Evolutionary conservation across 192 early-diverging fungal genomes (phyloP), one percentile per base, ranked within the genome.

Genomic region (Pilobolus umbonatus): DNA sequence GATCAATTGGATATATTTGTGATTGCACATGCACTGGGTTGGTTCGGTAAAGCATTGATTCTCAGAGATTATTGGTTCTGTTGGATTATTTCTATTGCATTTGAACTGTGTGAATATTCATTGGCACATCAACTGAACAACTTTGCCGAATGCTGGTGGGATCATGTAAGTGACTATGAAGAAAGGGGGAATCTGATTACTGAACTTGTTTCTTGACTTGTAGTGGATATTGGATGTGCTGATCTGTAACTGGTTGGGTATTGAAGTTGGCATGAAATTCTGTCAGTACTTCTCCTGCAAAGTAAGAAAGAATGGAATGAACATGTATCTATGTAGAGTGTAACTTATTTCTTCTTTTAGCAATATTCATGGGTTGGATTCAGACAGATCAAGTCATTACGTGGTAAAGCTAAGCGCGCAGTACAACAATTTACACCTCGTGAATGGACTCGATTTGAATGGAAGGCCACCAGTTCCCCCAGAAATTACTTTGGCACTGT

Each of bases 141-240:
- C 73, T 98, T 98, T 78, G 88, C 90, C 54, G 95, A 98, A 79
- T 98, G 95, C 69, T 98, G 94, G 94, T 98, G 94, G 94, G 93
- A 98, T 79, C 93, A 98, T 72, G 87, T 88, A 79, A 62, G 84
- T 69, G 28, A 29, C 17, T 8, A 28, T 19, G 52, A 12, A 15
- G 17, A 6, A 50, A 10, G 12, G 22, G 5, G 55, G 19, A n/a
- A 22, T 14, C 43, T 15, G 35, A 21, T 60, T 31, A 25, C 21
- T 52, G 38, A 40, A 19, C 15, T 42, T 8, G 9, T 39, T 3
- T 12, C 14, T 44, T 10, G 21, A 10, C n/a, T 36, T 25, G 12
- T 49, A 60, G 46, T 55, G 52, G 50, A 55, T 55, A n/a, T 29
- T 55, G 19, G 60, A 62, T 44, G 52, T 54, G n/a, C 42, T 55